Evolutionary conservation across 257 asterid genomes (phyloP).

Genomic region (Avicennia marina): DNA sequence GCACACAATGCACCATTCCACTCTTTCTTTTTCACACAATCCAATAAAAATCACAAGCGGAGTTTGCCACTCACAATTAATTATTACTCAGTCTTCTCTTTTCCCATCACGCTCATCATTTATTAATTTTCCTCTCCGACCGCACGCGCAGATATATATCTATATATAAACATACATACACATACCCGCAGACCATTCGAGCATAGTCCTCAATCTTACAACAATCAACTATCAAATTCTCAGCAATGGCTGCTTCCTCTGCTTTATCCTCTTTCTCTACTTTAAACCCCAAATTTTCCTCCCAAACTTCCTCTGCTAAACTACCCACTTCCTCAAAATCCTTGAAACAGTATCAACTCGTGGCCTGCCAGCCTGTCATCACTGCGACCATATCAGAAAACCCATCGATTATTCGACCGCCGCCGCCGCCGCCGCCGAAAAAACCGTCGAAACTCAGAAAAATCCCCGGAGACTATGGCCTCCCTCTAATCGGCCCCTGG

Average conservation of each 20-base stretch:
- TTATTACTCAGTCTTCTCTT: not conserved
- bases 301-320: conserved; percentile 16
- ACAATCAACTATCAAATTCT: not conserved
- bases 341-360: not conserved
- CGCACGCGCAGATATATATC: too few species aligned
- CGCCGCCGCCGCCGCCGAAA: not conserved
- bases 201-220: not conserved
- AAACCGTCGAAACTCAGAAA: conserved; percentile 30
- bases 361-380: conserved; percentile 4
- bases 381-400: conserved; percentile 41
- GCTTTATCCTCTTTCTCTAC: conserved; percentile 12
- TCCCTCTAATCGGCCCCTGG: conserved; percentile 59
- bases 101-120: conserved; percentile 6
- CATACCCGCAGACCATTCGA: not conserved
- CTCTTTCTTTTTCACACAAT: not conserved
- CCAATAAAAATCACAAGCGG: conserved; percentile 1
- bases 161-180: too few species aligned
- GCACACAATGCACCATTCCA: conserved; percentile 16
- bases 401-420: conserved; percentile 19
- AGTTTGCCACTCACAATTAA: not conserved
- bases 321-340: conserved; percentile 3
- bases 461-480: conserved; percentile 67
- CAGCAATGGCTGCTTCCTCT: conserved; percentile 16
- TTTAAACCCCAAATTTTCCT: conserved; percentile 7
- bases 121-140: not conserved